Percentiles rank a stretch among this genome's conserved stretches.
Conservation (phyloP, 495 filamentous ascomycete species). For the Ramalina intermedia region DNA sequence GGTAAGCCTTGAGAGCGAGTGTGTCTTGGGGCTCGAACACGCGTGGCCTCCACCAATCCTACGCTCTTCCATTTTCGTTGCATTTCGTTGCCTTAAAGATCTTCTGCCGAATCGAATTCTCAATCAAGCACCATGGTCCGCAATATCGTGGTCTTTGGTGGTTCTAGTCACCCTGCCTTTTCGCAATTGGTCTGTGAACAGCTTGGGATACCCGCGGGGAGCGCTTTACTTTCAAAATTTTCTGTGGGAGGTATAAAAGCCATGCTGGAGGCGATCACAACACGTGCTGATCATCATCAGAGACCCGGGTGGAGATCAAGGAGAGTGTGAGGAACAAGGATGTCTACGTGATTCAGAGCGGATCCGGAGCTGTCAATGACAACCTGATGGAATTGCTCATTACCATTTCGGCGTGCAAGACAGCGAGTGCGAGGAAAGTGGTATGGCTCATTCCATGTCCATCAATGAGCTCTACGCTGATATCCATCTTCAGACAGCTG, state of each 20-base stretch:
- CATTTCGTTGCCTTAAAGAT: not conserved
- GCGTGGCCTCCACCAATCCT: not conserved
- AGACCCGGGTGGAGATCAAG: slow-evolving; percentile 86
- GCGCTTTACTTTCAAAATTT: slow-evolving; percentile 79
- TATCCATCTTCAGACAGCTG: slow-evolving; percentile 45
- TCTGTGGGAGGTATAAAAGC: slow-evolving; percentile 43
- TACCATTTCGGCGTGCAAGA: slow-evolving; percentile 93
- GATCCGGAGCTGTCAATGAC: slow-evolving; percentile 84
- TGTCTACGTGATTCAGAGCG: slow-evolving; percentile 92
- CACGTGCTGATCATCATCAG: slow-evolving; percentile 18
- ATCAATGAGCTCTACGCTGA: not conserved
- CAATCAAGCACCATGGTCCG: slow-evolving; percentile 54
- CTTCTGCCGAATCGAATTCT: no score
- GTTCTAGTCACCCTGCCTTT: slow-evolving; percentile 80
- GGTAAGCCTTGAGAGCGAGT: not conserved
- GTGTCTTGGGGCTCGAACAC: not conserved
- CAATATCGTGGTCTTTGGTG: slow-evolving; percentile 88
- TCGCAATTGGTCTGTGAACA: slow-evolving; percentile 72
- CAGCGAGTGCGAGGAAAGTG: slow-evolving; percentile 65
- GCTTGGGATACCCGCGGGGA: slow-evolving; percentile 70
- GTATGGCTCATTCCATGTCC: not conserved
- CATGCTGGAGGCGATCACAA: not conserved
- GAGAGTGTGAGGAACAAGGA: slow-evolving; percentile 95
- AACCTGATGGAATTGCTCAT: slow-evolving; percentile 92
- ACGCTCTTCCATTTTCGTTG: not conserved